Conservation (phyloP, 257 asterid genomes). For the Primulina tabacum region DNA sequence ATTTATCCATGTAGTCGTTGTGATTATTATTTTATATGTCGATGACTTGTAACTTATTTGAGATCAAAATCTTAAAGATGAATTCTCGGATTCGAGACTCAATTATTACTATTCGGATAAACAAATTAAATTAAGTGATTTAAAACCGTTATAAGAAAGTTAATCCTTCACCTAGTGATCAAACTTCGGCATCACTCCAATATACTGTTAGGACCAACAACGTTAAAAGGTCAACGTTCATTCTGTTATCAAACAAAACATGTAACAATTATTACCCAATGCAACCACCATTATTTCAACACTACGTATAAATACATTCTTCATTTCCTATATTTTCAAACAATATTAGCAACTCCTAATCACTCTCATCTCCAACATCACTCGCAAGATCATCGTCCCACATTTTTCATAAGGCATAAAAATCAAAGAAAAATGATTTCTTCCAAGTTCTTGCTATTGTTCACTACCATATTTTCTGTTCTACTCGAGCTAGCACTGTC, state of each 20-base stretch:
- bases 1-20: not conserved
- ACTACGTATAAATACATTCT: slow-evolving; percentile 22
- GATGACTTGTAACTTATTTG: not conserved
- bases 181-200: slow-evolving; percentile 52
- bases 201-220: slow-evolving; percentile 30
- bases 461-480: slow-evolving; percentile 27
- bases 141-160: not conserved
- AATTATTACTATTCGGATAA: too few relatives aligned
- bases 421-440: slow-evolving; percentile 27
- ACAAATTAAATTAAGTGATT: too few relatives aligned
- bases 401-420: too few relatives aligned
- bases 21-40: too few relatives aligned
- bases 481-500: slow-evolving; percentile 31
- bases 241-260: slow-evolving; percentile 25
- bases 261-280: not conserved
- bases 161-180: slow-evolving; percentile 21
- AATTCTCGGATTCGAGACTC: too few relatives aligned
- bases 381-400: too few relatives aligned
- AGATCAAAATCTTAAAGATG: not conserved
- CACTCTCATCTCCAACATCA: too few relatives aligned
- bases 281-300: not conserved
- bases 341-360: too few relatives aligned
- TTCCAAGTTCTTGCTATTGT: slow-evolving; percentile 12
- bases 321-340: not conserved
- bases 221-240: slow-evolving; percentile 27